phyloP scores from a whole-genome alignment of 345 rosid genomes.

The Barbarea vulgaris region DNA sequence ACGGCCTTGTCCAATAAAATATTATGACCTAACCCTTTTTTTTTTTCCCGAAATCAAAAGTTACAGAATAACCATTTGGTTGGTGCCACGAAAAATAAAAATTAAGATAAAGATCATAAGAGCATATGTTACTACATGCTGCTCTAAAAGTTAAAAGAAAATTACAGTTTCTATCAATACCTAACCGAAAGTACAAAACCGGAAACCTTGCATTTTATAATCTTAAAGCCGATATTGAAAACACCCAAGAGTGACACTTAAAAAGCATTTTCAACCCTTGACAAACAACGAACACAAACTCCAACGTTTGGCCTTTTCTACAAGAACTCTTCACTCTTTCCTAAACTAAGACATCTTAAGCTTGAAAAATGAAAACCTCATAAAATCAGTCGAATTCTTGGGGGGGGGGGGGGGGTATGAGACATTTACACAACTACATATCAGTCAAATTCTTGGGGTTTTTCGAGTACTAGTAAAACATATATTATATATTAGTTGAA shows the following conservation, averaged over 20 bases:
- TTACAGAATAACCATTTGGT: too few relatives aligned
- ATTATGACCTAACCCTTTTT: too few relatives aligned
- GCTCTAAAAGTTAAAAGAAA: too few relatives aligned
- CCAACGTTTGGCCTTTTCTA: conserved; percentile 18
- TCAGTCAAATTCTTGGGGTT: background rate
- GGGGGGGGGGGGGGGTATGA: too few relatives aligned
- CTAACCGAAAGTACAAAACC: background rate
- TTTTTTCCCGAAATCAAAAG: too few relatives aligned
- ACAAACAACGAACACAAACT: too few relatives aligned
- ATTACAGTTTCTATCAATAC: too few relatives aligned
- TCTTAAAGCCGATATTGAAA: background rate
- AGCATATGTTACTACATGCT: too few relatives aligned
- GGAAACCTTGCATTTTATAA: background rate
- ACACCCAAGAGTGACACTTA: background rate
- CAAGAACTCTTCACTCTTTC: conserved; percentile 30
- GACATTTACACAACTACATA: conserved; percentile 34
- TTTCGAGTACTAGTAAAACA: conserved; percentile 26
- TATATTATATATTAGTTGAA: conserved; percentile 27
- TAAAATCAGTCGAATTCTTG: conserved; percentile 1
- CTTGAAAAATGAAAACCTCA: conserved; percentile 25
- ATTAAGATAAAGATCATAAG: too few relatives aligned
- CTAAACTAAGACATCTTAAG: conserved; percentile 15
- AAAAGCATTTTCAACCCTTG: too few relatives aligned
- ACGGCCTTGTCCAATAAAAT: too few relatives aligned
- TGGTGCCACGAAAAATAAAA: too few relatives aligned